Conservation (phyloP, 306 rosid species). For the Rosa persica region DNA sequence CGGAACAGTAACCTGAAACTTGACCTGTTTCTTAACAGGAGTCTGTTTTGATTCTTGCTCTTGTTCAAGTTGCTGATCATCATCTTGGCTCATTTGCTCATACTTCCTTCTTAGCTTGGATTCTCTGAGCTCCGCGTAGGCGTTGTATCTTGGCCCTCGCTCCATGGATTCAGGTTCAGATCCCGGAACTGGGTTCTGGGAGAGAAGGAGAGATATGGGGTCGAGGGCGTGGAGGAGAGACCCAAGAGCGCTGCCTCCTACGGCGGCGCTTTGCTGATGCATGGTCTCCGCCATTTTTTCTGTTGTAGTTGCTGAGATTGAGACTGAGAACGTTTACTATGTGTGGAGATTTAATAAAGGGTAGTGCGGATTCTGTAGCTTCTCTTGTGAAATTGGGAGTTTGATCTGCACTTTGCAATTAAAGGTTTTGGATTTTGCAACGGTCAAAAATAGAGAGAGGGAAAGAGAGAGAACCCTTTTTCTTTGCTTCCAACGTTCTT, state of each 20-base stretch:
- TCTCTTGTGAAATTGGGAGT: constrained; percentile 11
- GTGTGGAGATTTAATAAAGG: constrained; percentile 22
- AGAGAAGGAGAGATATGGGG: constrained; percentile 64
- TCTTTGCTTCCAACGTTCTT: constrained; percentile 43
- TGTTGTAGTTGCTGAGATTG: neutral
- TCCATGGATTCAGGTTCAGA: constrained; percentile 38
- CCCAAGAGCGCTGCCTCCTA: constrained; percentile 11
- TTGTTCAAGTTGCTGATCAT: constrained; percentile 19
- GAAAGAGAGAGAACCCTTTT: neutral
- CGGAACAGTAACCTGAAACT: constrained; percentile 32
- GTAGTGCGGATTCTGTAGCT: constrained; percentile 15
- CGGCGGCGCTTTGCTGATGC: constrained; percentile 17
- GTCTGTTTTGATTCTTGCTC: constrained; percentile 23
- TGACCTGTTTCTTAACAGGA: constrained; percentile 70
- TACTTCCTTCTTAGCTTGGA: constrained; percentile 49
- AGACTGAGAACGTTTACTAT: neutral
- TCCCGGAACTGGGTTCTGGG: constrained; percentile 39
- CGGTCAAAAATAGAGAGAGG: constrained; percentile 54
- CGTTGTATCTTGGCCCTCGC: constrained; percentile 78
- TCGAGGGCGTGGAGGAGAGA: constrained; percentile 62
- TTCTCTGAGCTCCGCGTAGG: constrained; percentile 68
- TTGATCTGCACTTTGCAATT: constrained; percentile 13
- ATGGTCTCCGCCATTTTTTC: constrained; percentile 47
- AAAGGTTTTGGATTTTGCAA: constrained; percentile 36
- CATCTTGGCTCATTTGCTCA: constrained; percentile 10